Percentiles rank a stretch among this genome's conserved stretches.
phyloP scores from a whole-genome alignment of 2,329 filamentous ascomycete genomes.

The Pestalotiopsis sp. region DNA sequence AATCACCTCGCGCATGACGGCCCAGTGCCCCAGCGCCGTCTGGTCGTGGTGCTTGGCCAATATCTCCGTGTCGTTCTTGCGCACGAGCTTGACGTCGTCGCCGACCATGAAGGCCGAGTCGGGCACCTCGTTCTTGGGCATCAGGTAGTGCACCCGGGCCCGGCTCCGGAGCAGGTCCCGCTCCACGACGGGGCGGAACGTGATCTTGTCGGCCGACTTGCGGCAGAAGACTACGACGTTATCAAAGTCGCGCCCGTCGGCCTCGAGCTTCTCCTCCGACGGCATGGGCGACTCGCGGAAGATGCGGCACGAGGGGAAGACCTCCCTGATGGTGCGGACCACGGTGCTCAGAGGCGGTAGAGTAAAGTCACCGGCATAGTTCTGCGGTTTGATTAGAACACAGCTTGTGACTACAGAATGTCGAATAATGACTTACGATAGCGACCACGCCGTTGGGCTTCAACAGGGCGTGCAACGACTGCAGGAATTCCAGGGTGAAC shows the following conservation, averaged over 20 bases:
- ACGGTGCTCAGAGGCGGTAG: conserved; percentile 77
- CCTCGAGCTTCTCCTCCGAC: conserved; percentile 48
- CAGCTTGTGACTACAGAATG: not conserved
- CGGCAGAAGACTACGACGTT: conserved; percentile 97
- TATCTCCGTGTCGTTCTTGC: conserved; percentile 64
- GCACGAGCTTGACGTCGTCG: conserved; percentile 56
- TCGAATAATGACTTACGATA: conserved; percentile 62
- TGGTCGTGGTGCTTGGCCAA: conserved; percentile 73
- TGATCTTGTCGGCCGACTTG: conserved; percentile 57
- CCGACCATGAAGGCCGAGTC: conserved; percentile 47
- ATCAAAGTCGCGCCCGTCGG: conserved; percentile 71
- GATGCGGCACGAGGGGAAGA: conserved; percentile 89
- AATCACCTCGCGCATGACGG: conserved; percentile 84
- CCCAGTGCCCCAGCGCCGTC: conserved; percentile 86
- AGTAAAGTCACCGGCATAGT: conserved; percentile 89
- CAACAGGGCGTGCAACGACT: conserved; percentile 70
- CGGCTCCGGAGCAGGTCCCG: conserved; percentile 74
- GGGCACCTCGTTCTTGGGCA: conserved; percentile 73
- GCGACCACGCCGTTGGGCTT: conserved; percentile 81
- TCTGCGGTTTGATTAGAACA: conserved; percentile 51
- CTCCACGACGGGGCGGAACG: conserved; percentile 67
- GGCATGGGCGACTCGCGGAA: conserved; percentile 75
- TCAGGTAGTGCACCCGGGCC: conserved; percentile 69
- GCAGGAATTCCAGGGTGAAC: conserved; percentile 85
- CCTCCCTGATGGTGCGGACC: conserved; percentile 76